A percentile compares a stretch with the other conserved stretches of the same genome.
Evolutionary conservation across 306 rosid genomes (phyloP).

Genomic region (Senna tora): DNA sequence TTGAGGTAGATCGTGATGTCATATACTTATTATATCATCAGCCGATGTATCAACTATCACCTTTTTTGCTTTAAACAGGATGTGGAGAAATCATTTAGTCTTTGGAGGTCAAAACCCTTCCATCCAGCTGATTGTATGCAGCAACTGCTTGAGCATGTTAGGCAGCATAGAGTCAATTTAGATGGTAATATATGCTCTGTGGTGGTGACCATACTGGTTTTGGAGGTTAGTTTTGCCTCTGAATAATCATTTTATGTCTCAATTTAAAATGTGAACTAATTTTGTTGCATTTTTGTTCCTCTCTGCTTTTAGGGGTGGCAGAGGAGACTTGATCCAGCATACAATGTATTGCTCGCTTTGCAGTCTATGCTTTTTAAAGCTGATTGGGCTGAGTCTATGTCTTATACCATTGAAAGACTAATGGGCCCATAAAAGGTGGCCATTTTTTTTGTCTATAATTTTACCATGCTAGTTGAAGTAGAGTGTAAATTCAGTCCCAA

Average conservation of each 20-base stretch:
- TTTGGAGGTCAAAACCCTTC: constrained; percentile 50
- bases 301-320: constrained; percentile 72
- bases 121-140: constrained; percentile 72
- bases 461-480: constrained; percentile 1
- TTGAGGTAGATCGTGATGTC: not conserved
- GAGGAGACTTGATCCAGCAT: constrained; percentile 78
- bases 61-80: constrained; percentile 50
- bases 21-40: constrained; percentile 13
- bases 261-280: constrained; percentile 14
- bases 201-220: constrained; percentile 83
- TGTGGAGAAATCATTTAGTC: constrained; percentile 60
- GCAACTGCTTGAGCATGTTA: constrained; percentile 77
- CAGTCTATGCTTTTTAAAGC: constrained; percentile 63
- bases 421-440: constrained; percentile 57
- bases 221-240: constrained; percentile 61
- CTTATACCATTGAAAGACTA: constrained; percentile 63
- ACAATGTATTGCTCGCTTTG: constrained; percentile 63
- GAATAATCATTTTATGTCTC: constrained; percentile 1
- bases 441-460: not conserved
- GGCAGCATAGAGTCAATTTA: constrained; percentile 69
- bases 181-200: constrained; percentile 74
- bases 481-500: no score
- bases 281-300: constrained; percentile 14
- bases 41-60: not conserved
- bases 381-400: constrained; percentile 66